phyloP scores from a whole-genome alignment of 2,329 filamentous ascomycete species.

The Penicillium sp. region DNA sequence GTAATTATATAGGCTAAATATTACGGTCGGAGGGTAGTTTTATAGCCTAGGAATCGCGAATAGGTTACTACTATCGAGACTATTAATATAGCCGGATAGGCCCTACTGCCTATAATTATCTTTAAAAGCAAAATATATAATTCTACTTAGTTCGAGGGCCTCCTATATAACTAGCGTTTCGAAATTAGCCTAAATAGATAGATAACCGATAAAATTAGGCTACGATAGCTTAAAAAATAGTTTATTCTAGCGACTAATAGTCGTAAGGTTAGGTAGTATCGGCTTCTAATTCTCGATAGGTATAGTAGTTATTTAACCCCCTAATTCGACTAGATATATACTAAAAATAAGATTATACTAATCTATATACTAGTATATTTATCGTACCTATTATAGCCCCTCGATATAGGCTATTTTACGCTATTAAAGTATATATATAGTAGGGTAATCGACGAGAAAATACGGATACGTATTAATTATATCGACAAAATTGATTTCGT shows the following conservation, averaged over 20 bases:
- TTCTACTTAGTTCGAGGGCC: neutral
- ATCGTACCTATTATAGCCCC: no score
- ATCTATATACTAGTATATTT: no score
- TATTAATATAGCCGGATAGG: no score
- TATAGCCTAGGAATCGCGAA: conserved; percentile 2
- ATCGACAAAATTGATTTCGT: no score
- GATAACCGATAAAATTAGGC: neutral
- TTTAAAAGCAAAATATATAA: neutral
- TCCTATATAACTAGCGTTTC: neutral
- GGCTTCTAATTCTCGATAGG: no score
- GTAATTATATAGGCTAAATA: neutral
- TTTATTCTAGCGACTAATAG: neutral
- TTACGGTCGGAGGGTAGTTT: neutral
- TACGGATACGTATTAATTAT: no score
- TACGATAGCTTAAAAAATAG: neutral
- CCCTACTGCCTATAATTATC: neutral
- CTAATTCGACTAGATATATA: no score
- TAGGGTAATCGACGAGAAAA: no score
- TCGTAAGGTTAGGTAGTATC: neutral
- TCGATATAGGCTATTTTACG: no score
- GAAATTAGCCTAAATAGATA: neutral
- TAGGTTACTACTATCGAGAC: neutral
- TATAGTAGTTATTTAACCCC: no score
- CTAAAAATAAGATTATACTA: no score
- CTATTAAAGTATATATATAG: no score